Percentiles rank a stretch among this genome's conserved stretches.
These are phyloP conservation scores for Pseudophaeomoniella oleicola DNA, from an alignment of 2,329 filamentous ascomycete genomes.

Conservation along the genomic window DNA sequence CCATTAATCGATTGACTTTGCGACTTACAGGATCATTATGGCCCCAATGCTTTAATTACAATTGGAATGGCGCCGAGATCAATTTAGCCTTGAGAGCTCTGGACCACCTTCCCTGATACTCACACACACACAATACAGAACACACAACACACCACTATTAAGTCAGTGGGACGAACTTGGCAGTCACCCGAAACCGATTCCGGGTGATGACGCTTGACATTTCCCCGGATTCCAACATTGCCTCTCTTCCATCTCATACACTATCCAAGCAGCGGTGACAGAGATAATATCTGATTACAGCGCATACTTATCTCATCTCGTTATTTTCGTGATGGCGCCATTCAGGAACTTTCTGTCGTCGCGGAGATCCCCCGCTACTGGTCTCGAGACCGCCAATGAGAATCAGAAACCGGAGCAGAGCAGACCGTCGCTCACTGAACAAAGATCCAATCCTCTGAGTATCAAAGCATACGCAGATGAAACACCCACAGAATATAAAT, in stretches of 20 bases:
- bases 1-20: too few species aligned
- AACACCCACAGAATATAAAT: constrained; percentile 61
- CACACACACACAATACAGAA: too few species aligned
- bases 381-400: constrained; percentile 28
- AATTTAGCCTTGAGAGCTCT: too few species aligned
- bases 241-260: background rate
- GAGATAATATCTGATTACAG: background rate
- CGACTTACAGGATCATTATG: too few species aligned
- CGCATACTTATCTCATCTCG: too few species aligned
- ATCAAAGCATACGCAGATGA: constrained; percentile 48
- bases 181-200: too few species aligned
- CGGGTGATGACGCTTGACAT: background rate
- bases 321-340: constrained; percentile 38
- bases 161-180: too few species aligned
- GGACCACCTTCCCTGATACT: too few species aligned
- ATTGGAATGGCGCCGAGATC: too few species aligned
- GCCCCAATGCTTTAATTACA: too few species aligned
- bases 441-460: constrained; percentile 46
- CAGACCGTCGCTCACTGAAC: constrained; percentile 18
- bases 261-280: background rate
- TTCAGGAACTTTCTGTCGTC: constrained; percentile 57
- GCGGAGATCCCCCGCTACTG: constrained; percentile 35
- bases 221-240: background rate
- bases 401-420: constrained; percentile 35
- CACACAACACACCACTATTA: too few species aligned